Evolutionary conservation across 257 asterid genomes (phyloP), one percentile per base, ranked within the genome.

Genomic region (Jacaranda mimosifolia): DNA sequence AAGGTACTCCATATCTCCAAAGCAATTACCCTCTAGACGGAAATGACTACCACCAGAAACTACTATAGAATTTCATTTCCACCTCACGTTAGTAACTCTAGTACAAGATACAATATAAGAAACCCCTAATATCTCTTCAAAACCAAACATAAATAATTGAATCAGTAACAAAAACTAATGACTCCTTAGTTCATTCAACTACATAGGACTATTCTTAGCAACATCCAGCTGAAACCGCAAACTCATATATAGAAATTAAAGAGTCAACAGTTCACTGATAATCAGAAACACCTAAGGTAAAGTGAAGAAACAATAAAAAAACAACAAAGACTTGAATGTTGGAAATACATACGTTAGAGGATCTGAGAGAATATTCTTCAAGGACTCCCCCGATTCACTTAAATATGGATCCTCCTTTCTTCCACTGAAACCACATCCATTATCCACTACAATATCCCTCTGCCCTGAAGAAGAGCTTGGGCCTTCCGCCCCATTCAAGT

Each of bases 341-440:
- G 51, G 80, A 59, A 81, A 63, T 40, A 79, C 97, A 71, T 84
- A 93, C 98, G 97, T 90, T 26, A 96, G 55, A 74, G 98, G 98
- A 84, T 96, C 99, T 2, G 96, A 89, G 19, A 96, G 86, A 77
- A 88, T 90, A 55, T 85, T 80, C 85, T 94, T 93, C 85, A 96
- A 82, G 0, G 97, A 81, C 73, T 92, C 97, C 85, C 88, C 88
- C 0, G 94, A 78, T 63, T 93, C 98, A 86, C 84, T 80, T 13
- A 79, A 74, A 82, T 67, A 84, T 1, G 80, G 78, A 32, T 78
- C 83, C 59, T 89, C 98, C 83, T 87, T 93, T 83, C 91, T 88
- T 84, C 94, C 97, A 72, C 97, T 87, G 79, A 85, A 86, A 14
- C 90, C 94, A 80, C 89, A 89, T 11, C 89, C 97, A 71, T 84